Evolutionary conservation across 495 filamentous ascomycete genomes (phyloP).

Genomic region (Durotheca rogersii): DNA sequence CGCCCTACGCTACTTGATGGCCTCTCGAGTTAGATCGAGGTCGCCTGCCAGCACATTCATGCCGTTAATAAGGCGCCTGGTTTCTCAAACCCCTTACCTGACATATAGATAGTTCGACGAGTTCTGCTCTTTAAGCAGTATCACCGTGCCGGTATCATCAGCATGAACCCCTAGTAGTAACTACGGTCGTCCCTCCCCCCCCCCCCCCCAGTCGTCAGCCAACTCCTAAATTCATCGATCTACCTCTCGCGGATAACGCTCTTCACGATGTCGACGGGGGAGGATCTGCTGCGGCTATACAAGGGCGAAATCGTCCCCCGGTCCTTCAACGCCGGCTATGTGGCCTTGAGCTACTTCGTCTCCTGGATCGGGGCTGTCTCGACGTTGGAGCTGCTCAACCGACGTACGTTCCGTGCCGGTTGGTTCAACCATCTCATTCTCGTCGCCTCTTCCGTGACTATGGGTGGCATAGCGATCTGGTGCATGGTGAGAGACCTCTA

Average conservation of each 20-base stretch:
- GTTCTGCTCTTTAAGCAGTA: not conserved
- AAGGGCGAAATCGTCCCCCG: slow-evolving; percentile 50
- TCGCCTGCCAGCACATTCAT: not conserved
- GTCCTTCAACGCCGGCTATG: slow-evolving; percentile 60
- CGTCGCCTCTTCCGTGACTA: slow-evolving; percentile 66
- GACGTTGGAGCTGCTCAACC: slow-evolving; percentile 79
- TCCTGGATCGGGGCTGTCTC: slow-evolving; percentile 75
- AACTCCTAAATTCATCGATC: slow-evolving; percentile 2
- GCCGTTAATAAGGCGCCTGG: not conserved
- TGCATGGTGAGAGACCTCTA: slow-evolving; percentile 46
- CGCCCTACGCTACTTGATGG: not conserved
- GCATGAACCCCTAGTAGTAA: slow-evolving; percentile 6
- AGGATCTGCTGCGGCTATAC: slow-evolving; percentile 22
- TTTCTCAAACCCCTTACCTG: not conserved
- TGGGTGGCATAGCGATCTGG: slow-evolving; percentile 81
- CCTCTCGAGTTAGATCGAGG: not conserved
- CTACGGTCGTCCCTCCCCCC: not conserved
- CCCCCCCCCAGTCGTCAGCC: no score
- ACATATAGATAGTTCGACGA: not conserved
- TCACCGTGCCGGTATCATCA: not conserved
- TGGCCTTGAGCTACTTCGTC: slow-evolving; percentile 75
- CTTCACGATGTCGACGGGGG: slow-evolving; percentile 22
- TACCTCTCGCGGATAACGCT: not conserved
- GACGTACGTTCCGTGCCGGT: slow-evolving; percentile 66
- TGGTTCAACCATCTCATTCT: slow-evolving; percentile 74